Conservation (phyloP, 1,284 basidiomycete species). For the Ceratobasidium sp. region DNA sequence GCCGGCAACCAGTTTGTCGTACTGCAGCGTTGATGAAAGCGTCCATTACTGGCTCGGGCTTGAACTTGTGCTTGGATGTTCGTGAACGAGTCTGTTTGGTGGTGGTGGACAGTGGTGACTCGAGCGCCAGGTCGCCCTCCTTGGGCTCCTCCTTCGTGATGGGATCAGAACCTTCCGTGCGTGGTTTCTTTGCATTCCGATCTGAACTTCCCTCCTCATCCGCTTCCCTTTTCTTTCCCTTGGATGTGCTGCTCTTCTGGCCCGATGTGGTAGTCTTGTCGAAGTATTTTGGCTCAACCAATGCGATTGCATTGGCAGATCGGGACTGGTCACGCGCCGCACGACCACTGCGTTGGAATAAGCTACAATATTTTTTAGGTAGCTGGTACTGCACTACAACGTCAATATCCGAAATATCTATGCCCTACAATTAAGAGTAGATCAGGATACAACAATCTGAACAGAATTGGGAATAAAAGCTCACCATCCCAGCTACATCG, state of each 20-base stretch:
- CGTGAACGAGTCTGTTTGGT: no score
- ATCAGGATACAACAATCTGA: neutral
- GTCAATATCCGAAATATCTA: constrained; percentile 28
- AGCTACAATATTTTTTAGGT: neutral
- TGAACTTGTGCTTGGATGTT: no score
- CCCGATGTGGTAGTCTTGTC: neutral
- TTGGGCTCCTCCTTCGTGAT: no score
- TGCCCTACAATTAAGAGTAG: neutral
- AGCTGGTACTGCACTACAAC: constrained; percentile 19
- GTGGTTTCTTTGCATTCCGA: no score
- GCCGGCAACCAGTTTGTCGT: neutral
- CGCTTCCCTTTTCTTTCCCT: no score
- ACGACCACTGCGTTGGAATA: constrained; percentile 10
- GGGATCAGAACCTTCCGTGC: no score
- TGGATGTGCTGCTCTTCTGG: no score
- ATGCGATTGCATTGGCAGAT: neutral
- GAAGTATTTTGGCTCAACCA: constrained; percentile 17
- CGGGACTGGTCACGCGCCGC: neutral
- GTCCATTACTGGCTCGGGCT: neutral
- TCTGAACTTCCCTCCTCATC: no score
- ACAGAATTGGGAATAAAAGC: neutral
- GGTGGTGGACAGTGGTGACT: no score
- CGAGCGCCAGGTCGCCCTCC: no score
- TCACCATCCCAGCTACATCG: constrained; percentile 30
- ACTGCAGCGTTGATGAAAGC: constrained; percentile 5